These are phyloP conservation scores for Macrocybe sp. DNA, from an alignment of 1,284 basidiomycete genomes.

Conservation along the genomic window DNA sequence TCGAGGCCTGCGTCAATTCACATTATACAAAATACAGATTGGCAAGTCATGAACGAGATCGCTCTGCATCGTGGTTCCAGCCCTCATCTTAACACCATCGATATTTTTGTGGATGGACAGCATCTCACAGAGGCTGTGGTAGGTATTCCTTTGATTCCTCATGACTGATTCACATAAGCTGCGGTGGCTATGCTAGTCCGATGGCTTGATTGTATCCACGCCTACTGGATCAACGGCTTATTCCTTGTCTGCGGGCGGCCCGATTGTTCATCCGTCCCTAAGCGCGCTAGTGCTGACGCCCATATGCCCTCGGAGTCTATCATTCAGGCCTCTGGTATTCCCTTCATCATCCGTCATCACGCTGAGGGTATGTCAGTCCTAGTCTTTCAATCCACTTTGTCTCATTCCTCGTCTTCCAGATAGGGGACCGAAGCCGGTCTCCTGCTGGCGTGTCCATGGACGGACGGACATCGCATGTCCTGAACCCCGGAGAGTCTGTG, in stretches of 20 bases:
- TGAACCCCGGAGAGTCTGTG: conserved; percentile 82
- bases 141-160: conserved; percentile 30
- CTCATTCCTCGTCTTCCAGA: conserved; percentile 38
- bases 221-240: conserved; percentile 98
- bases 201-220: conserved; percentile 92
- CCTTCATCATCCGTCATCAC: conserved; percentile 82
- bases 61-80: conserved; percentile 88
- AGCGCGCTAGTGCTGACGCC: conserved; percentile 90
- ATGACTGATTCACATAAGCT: conserved; percentile 7
- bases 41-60: conserved; percentile 98
- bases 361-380: conserved; percentile 56
- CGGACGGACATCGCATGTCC: conserved; percentile 77
- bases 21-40: conserved; percentile 42
- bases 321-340: conserved; percentile 89
- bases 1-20: not conserved
- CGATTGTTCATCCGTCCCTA: conserved; percentile 92
- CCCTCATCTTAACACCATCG: conserved; percentile 91
- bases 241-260: conserved; percentile 92
- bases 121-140: conserved; percentile 95
- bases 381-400: not conserved
- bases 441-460: conserved; percentile 92
- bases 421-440: conserved; percentile 80
- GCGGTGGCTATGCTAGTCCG: conserved; percentile 53
- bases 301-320: conserved; percentile 90
- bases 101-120: conserved; percentile 93